Base-by-base conservation (phyloP, 768 basidiomycete species). In the Phanerodontia chrysosporium region DNA sequence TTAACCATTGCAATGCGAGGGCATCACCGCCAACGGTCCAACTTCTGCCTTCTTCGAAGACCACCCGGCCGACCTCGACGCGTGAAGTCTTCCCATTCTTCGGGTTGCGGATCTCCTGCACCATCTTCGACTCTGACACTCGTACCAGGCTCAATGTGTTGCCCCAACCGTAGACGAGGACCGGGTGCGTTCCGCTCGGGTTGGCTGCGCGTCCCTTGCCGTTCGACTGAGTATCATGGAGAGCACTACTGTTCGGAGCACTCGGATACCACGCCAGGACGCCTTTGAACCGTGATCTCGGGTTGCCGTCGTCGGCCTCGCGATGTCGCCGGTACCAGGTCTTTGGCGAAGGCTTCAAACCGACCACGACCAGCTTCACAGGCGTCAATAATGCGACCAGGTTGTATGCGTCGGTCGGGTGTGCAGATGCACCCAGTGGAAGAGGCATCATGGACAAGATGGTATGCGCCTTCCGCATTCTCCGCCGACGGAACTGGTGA, bases 351-450 rank as follows among this genome's bases (percentile, higher is more conserved):
- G 97, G 97, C 65, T 92, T 95, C 61, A 99, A 70, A 5, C 95
- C 95, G 10, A 98, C 94, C 35, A 98, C 82, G 13, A 99, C 90
- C 3, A 98, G 77, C 69, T 99, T 99, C 24, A 86, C 81, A 0
- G 92, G 85, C 0, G 97, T 99, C 29, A 98, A 78, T 48, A 99
- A 72, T 0, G 95, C 94, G 30, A 92, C 82, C 28, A 97, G 74
- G 55, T 89, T 81, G 67, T 93, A 92, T 9, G 74, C 65, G 69
- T 98, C 97, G 0, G 90, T 90, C 0, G 86, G 70, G 73, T 96
- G 89, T 1, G 83, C 75, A 0, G 78, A 71, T 0, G 87, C 82
- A 10, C 93, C 93, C 0, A 95, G 75, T 1, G 95, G 95, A 16
- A 98, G 76, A 9, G 94, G 87, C 10, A 81, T 76, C 82, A 93